Evolutionary conservation across 768 basidiomycete species (phyloP), one percentile per base, ranked within the genome.

Genomic region (Termitomyces sp.): DNA sequence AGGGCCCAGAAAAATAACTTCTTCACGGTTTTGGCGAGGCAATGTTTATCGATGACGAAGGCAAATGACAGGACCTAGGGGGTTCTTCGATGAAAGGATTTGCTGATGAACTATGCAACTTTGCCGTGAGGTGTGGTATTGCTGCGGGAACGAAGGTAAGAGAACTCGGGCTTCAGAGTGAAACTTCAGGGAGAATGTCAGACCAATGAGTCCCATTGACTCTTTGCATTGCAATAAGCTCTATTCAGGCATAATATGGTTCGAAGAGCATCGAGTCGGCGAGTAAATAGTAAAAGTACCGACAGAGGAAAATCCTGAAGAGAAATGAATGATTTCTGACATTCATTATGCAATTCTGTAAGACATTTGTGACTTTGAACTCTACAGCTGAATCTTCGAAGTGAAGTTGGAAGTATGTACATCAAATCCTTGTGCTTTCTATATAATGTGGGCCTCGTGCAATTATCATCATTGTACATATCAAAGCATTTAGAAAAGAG

Each of bases 401-500:
- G 24, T 36, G 33, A 24, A 22, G 20, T 48, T 49, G 45, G 44
- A 59, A 49, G 44, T 59, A 55, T 22, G 56, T 65, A 61, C 58
- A 63, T 57, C 54, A 45, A 55, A 59, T 47, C 52, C 50, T 46
- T 58, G 59, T 59, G 50, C 58, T 56, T 62, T 66, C 63, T 66
- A 66, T 50, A 55, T 60, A 63, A 54, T 47, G 58, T 59, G 57
- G 39, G 58, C 42, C 58, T 58, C 59, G 42, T 47, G 54, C 54
- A 36, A 63, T 61, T 63, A 54, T 54, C 53, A 63, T 58, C 58
- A 36, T 63, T 49, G 62, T 61, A 66, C 63, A 63, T 34, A 45
- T 33, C 48, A 33, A 45, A 54, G 48, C 44, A 42, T 42, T 54
- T 41, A 30, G 46, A 34, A 50, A 36, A 48, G 37, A 45, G 44